A percentile compares a stretch with the other conserved stretches of the same genome.
Conservation (phyloP, 1,284 basidiomycete genomes). For the Puccinia triticina region DNA sequence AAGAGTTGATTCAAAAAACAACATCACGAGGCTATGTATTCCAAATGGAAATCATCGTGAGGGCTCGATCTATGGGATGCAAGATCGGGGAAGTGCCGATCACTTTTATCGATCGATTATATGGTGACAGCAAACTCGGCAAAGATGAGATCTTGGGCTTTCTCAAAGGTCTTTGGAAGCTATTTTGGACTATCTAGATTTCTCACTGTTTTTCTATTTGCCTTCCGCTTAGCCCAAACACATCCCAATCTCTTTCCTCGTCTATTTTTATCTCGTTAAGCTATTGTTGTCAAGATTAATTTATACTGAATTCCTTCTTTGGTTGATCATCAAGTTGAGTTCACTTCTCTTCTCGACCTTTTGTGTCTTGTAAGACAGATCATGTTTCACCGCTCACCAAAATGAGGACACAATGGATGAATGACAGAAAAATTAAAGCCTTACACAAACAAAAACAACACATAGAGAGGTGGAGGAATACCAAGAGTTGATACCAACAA, state of each 20-base stretch:
- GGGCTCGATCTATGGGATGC: slow-evolving; percentile 78
- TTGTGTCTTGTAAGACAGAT: too few relatives aligned
- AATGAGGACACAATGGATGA: too few relatives aligned
- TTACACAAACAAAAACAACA: too few relatives aligned
- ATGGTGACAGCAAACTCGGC: slow-evolving; percentile 86
- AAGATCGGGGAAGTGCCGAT: slow-evolving; percentile 86
- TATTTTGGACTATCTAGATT: slow-evolving; percentile 66
- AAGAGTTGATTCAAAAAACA: slow-evolving; percentile 78
- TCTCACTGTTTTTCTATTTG: not conserved
- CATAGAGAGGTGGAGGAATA: too few relatives aligned
- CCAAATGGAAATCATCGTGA: slow-evolving; percentile 96
- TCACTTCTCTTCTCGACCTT: not conserved
- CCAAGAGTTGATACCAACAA: too few relatives aligned
- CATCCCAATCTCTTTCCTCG: not conserved
- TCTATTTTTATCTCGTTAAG: not conserved
- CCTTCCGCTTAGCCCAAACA: not conserved
- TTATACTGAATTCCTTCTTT: not conserved
- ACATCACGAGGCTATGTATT: slow-evolving; percentile 89
- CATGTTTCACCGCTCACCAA: too few relatives aligned
- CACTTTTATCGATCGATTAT: slow-evolving; percentile 88
- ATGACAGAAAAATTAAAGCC: too few relatives aligned
- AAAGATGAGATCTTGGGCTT: slow-evolving; percentile 87
- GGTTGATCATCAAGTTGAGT: not conserved
- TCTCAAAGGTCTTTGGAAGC: slow-evolving; percentile 77
- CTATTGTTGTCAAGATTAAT: not conserved